Evolutionary conservation across 495 filamentous ascomycete genomes (phyloP).

Genomic region (Penicillium bialowiezense): DNA sequence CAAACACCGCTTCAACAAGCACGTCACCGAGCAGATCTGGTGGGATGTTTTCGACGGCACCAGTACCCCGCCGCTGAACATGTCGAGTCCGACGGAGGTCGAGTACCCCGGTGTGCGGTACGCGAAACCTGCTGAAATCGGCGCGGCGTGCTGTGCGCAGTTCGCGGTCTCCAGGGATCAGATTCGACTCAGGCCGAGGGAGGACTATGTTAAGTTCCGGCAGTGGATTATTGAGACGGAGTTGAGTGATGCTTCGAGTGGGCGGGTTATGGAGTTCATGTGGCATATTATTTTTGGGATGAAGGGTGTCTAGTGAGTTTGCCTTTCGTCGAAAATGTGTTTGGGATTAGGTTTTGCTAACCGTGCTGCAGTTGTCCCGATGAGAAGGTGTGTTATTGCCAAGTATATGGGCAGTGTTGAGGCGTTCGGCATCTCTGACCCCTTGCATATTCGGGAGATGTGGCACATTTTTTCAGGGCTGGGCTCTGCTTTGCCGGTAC

Average conservation of each 20-base stretch:
- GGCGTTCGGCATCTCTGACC: no score
- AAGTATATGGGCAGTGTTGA: slow-evolving; percentile 49
- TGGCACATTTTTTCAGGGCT: no score
- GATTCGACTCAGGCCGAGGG: slow-evolving; percentile 51
- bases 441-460: no score
- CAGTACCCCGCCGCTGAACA: slow-evolving; percentile 47
- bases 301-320: slow-evolving; percentile 43
- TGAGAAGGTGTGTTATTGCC: slow-evolving; percentile 46
- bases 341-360: background rate
- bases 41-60: slow-evolving; percentile 53
- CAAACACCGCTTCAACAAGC: slow-evolving; percentile 48
- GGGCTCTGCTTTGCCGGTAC: no score
- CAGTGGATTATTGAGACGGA: slow-evolving; percentile 66
- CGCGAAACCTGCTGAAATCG: slow-evolving; percentile 32
- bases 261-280: slow-evolving; percentile 72
- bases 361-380: slow-evolving; percentile 39
- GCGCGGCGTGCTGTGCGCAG: slow-evolving; percentile 63
- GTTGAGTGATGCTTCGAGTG: slow-evolving; percentile 58
- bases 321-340: no score
- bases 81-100: slow-evolving; percentile 14
- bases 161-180: slow-evolving; percentile 57
- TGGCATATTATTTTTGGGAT: slow-evolving; percentile 68
- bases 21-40: slow-evolving; percentile 56
- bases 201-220: slow-evolving; percentile 59
- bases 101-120: slow-evolving; percentile 13